These are phyloP conservation scores for Aaosphaeria pasadenensis DNA, from an alignment of 2,329 filamentous ascomycete genomes.

Conservation along the genomic window DNA sequence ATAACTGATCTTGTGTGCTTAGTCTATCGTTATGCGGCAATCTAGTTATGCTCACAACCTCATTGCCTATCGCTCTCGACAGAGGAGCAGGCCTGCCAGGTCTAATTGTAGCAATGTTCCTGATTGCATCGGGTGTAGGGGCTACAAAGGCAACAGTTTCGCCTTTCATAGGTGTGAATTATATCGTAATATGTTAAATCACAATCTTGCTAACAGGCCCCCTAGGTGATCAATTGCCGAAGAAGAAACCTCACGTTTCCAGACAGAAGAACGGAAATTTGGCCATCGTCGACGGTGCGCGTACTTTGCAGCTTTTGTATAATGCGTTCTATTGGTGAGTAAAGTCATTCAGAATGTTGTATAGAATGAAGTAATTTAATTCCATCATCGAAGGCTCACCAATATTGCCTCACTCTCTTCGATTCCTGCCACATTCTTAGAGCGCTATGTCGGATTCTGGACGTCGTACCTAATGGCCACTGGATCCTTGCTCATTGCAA, in stretches of 20 bases:
- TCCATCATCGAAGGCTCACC: slow-evolving; percentile 58
- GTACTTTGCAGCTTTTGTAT: slow-evolving; percentile 28
- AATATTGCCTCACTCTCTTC: slow-evolving; percentile 59
- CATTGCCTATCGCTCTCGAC: neutral
- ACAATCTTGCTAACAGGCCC: too few species aligned
- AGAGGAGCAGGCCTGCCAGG: slow-evolving; percentile 1
- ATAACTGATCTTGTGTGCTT: too few species aligned
- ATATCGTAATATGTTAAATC: too few species aligned
- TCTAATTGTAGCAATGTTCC: slow-evolving; percentile 1
- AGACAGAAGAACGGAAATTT: too few species aligned
- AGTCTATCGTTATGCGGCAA: too few species aligned
- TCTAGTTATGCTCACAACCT: too few species aligned
- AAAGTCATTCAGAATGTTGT: slow-evolving; percentile 19
- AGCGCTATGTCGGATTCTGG: slow-evolving; percentile 66
- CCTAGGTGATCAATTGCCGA: too few species aligned
- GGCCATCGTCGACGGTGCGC: too few species aligned
- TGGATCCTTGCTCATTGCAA: slow-evolving; percentile 52
- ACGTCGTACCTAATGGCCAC: slow-evolving; percentile 61
- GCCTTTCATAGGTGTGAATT: slow-evolving; percentile 1
- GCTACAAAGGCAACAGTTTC: slow-evolving; percentile 3
- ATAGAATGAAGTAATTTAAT: slow-evolving; percentile 18
- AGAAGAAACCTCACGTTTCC: too few species aligned
- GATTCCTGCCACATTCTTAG: slow-evolving; percentile 65
- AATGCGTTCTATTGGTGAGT: slow-evolving; percentile 32
- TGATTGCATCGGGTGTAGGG: slow-evolving; percentile 3